phyloP scores from a whole-genome alignment of 371 early-diverging fungal genomes.

The Choanephora cucurbitarum region DNA sequence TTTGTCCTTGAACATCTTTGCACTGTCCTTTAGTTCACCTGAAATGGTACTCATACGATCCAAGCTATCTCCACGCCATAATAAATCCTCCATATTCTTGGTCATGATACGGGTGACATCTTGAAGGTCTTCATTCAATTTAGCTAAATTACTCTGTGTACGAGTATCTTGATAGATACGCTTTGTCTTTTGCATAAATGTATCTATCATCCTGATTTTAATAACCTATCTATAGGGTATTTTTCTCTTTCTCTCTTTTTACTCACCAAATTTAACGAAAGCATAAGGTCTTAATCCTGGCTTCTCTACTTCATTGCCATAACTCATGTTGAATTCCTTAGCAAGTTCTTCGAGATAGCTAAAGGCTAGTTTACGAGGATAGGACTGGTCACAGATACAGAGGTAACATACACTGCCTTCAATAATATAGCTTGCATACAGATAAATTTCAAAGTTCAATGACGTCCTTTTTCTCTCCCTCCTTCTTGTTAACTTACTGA shows the following conservation, averaged over 20 bases:
- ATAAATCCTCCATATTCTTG: constrained; percentile 94
- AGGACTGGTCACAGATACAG: constrained; percentile 91
- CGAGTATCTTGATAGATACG: constrained; percentile 93
- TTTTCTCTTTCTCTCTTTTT: background rate
- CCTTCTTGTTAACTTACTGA: constrained; percentile 66
- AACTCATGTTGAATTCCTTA: constrained; percentile 91
- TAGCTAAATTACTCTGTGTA: constrained; percentile 89
- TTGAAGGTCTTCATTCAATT: constrained; percentile 93
- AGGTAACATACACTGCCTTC: constrained; percentile 93
- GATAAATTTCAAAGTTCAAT: too few relatives aligned
- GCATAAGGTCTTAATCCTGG: constrained; percentile 94
- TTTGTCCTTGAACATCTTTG: constrained; percentile 55
- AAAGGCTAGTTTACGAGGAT: constrained; percentile 95
- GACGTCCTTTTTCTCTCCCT: too few relatives aligned
- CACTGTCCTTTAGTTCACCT: constrained; percentile 56
- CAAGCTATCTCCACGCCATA: constrained; percentile 90
- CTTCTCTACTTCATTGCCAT: constrained; percentile 85
- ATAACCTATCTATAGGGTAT: too few relatives aligned
- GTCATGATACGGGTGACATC: constrained; percentile 98
- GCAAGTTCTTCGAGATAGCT: constrained; percentile 93
- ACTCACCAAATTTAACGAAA: constrained; percentile 90
- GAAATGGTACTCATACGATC: constrained; percentile 71
- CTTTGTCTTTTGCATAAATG: constrained; percentile 96
- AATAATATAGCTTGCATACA: constrained; percentile 91
- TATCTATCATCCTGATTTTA: too few relatives aligned